Base-by-base conservation (phyloP, 73 alveolate genomes). In the Durusdinium trenchii region DNA sequence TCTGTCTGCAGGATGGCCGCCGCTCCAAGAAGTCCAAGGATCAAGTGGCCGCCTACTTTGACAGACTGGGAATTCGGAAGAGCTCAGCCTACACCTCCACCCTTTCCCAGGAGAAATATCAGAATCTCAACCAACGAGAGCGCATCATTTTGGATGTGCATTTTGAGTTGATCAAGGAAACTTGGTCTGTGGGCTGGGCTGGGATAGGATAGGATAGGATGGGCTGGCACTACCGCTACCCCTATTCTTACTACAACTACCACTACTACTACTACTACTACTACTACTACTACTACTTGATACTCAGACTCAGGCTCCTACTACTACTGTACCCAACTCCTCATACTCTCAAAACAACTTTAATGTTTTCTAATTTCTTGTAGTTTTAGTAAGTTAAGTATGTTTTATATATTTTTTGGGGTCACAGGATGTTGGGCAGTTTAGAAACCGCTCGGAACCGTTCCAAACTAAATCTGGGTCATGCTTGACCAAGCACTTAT, bases 1-100 rank as follows among this genome's bases (percentile, higher is more conserved):
- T n/a, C n/a, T n/a, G n/a, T 28, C 10, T 28, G 52, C 87, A 76
- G 87, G 87, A 76, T 28, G 87, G 87, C 30, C 54, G 87, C 54
- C 38, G 7, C 42, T 76, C 87, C 43, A 54, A 76, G 87, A 76
- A 76, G 20, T 76, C 87, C 43, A 76, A 42, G 38, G 87, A 76
- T 9, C 40, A 43, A 60, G 87, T 76, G 36, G 38, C 32, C 10
- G 5, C 12, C 52, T 76, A 76, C 60, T 26, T 76, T 12, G 12
- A 28, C 2, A 47, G 20, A 54, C 43, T 76, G 87, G 87, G 87
- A 3, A 76, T 76, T 40, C 87, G 12, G 10, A 9, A 28, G 6
- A 28, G 42, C 23, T 57, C 69, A n/a, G 43, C 61, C 61, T 76
- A 43, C 61, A 42, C 61, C 87, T 42, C 87, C 3, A 54, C 3